A percentile compares a stretch with the other conserved stretches of the same genome.
These are phyloP conservation scores for Russula sp. DNA, from an alignment of 768 basidiomycete genomes.

Conservation along the genomic window DNA sequence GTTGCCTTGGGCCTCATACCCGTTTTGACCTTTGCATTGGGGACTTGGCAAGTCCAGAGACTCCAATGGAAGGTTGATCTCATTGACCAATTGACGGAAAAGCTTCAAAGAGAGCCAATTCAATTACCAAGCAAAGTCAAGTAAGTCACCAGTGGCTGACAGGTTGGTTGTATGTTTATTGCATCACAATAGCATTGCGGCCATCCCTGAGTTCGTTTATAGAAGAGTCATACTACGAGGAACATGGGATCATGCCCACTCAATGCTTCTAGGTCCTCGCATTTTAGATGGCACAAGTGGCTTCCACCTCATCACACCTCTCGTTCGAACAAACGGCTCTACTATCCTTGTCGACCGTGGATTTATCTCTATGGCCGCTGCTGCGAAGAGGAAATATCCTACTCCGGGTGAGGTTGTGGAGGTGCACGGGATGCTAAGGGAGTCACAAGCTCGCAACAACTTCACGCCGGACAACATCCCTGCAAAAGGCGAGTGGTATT, in stretches of 20 bases:
- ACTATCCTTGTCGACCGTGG: constrained; percentile 92
- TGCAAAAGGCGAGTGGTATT: constrained; percentile 82
- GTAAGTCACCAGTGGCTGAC: constrained; percentile 46
- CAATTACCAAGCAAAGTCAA: constrained; percentile 80
- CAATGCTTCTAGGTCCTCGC: constrained; percentile 80
- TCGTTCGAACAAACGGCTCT: constrained; percentile 73
- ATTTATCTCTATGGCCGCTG: constrained; percentile 67
- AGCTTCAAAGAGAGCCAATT: constrained; percentile 76
- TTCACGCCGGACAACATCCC: constrained; percentile 92
- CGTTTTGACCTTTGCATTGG: constrained; percentile 83
- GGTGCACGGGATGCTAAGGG: constrained; percentile 83
- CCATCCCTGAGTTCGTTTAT: constrained; percentile 84
- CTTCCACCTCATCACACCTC: constrained; percentile 83
- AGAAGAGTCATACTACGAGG: constrained; percentile 81
- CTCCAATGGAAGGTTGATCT: constrained; percentile 93
- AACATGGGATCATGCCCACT: constrained; percentile 70
- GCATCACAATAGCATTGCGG: constrained; percentile 53
- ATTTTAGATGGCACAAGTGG: constrained; percentile 89
- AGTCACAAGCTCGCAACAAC: constrained; percentile 62
- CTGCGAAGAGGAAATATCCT: constrained; percentile 38
- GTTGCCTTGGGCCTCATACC: constrained; percentile 81
- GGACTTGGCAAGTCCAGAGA: constrained; percentile 91
- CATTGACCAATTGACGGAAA: constrained; percentile 91
- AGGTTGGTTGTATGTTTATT: constrained; percentile 30
- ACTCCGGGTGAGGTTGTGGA: constrained; percentile 58